phyloP scores from a whole-genome alignment of 2,329 filamentous ascomycete species.

The Colletotrichum caudatum region DNA sequence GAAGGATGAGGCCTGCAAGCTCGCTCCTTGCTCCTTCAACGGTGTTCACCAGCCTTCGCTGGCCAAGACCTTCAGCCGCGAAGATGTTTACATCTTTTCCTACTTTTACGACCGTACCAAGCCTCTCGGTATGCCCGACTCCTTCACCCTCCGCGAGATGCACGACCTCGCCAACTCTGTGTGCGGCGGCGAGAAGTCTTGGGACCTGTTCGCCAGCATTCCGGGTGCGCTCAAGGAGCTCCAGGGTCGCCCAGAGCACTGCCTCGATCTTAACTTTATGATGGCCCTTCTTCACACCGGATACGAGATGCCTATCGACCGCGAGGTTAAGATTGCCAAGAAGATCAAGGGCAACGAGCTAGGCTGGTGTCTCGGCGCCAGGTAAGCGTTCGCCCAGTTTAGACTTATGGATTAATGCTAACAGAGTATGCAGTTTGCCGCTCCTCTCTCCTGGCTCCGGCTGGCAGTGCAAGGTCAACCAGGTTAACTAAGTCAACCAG shows the following conservation, averaged over 20 bases:
- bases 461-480: slow-evolving; percentile 88
- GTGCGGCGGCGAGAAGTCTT: slow-evolving; percentile 80
- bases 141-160: slow-evolving; percentile 91
- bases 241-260: slow-evolving; percentile 85
- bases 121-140: slow-evolving; percentile 97
- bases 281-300: slow-evolving; percentile 91
- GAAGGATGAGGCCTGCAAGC: slow-evolving; percentile 84
- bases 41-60: slow-evolving; percentile 94
- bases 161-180: slow-evolving; percentile 87
- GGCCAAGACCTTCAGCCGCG: slow-evolving; percentile 88
- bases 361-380: slow-evolving; percentile 97
- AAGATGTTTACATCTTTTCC: slow-evolving; percentile 96
- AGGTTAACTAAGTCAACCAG: slow-evolving; percentile 68
- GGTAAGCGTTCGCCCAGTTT: slow-evolving; percentile 66
- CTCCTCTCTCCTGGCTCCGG: slow-evolving; percentile 84
- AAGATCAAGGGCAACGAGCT: slow-evolving; percentile 98
- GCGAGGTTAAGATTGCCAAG: slow-evolving; percentile 98
- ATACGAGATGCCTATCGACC: slow-evolving; percentile 96
- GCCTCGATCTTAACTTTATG: slow-evolving; percentile 97
- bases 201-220: slow-evolving; percentile 84
- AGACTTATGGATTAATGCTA: slow-evolving; percentile 48
- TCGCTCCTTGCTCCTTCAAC: slow-evolving; percentile 98
- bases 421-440: slow-evolving; percentile 74
- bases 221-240: slow-evolving; percentile 85
- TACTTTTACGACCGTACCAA: slow-evolving; percentile 98